phyloP scores from a whole-genome alignment of 306 rosid species.

The Cucurbita moschata region DNA sequence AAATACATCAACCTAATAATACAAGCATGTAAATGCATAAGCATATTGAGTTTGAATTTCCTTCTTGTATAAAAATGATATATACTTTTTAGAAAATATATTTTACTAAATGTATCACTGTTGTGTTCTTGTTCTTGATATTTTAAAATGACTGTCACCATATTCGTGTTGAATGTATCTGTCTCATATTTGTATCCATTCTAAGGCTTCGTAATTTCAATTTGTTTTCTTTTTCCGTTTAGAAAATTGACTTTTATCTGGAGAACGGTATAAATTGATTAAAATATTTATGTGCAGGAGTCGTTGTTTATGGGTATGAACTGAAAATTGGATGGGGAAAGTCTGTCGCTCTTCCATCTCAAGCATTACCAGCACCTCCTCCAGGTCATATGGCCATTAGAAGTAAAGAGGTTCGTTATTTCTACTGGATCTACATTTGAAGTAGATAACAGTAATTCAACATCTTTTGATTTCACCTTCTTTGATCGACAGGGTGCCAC shows the following conservation, averaged over 20 bases:
- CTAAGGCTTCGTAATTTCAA: background rate
- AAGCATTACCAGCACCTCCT: conserved; percentile 98
- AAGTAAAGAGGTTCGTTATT: conserved; percentile 80
- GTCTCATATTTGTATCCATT: too few relatives aligned
- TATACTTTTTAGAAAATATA: too few relatives aligned
- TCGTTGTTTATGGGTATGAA: conserved; percentile 94
- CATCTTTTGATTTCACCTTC: conserved; percentile 7
- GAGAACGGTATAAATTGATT: conserved; percentile 4
- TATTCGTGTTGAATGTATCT: too few relatives aligned
- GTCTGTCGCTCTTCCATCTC: conserved; percentile 95
- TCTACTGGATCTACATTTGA: background rate
- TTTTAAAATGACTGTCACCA: too few relatives aligned
- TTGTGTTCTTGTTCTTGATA: too few relatives aligned
- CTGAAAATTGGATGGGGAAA: conserved; percentile 99
- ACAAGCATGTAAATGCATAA: too few relatives aligned
- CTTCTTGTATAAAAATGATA: too few relatives aligned
- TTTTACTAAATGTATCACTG: too few relatives aligned
- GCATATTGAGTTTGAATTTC: too few relatives aligned
- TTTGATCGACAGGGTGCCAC: conserved; percentile 68
- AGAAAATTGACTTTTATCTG: background rate
- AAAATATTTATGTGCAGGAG: conserved; percentile 48
- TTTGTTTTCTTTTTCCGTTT: background rate
- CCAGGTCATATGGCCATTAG: conserved; percentile 99
- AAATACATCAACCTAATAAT: too few relatives aligned
- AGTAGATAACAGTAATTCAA: background rate